phyloP scores from a whole-genome alignment of 345 rosid species.

The Brassica incana region DNA sequence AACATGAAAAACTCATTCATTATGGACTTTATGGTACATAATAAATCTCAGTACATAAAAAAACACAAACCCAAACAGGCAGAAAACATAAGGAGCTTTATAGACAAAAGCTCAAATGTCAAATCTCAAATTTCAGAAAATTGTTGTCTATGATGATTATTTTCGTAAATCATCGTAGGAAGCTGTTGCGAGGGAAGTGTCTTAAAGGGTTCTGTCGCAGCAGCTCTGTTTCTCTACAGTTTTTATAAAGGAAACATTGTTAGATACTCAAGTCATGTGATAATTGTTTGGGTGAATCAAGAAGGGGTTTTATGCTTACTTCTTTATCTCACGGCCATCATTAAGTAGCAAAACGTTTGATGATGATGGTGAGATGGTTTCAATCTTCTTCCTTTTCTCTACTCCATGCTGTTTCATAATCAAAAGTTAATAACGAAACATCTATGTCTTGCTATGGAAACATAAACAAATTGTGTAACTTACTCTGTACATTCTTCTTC shows the following conservation, averaged over 20 bases:
- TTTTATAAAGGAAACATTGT: not conserved
- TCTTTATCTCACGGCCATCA: constrained; percentile 39
- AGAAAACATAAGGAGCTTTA: not conserved
- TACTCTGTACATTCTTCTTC: constrained; percentile 72
- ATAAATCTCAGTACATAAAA: too few species aligned
- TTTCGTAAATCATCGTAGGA: constrained; percentile 55
- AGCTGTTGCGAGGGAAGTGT: constrained; percentile 70
- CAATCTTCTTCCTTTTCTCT: constrained; percentile 21
- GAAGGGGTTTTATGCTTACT: constrained; percentile 13
- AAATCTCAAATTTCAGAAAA: not conserved
- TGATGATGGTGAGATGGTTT: constrained; percentile 30
- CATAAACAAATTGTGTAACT: constrained; percentile 32
- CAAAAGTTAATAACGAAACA: not conserved
- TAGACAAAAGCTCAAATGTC: constrained; percentile 49
- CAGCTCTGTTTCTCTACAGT: constrained; percentile 71
- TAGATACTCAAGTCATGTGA: not conserved
- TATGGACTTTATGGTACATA: too few species aligned
- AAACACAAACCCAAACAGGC: too few species aligned
- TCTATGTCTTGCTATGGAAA: not conserved
- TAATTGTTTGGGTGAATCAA: not conserved
- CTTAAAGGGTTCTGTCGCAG: constrained; percentile 41
- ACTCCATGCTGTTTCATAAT: constrained; percentile 15
- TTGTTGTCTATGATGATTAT: not conserved
- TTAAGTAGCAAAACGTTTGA: constrained; percentile 25
- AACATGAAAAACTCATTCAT: too few species aligned